Conservation (phyloP, 352 stramenopile genomes). For the Phytophthora fragariae region DNA sequence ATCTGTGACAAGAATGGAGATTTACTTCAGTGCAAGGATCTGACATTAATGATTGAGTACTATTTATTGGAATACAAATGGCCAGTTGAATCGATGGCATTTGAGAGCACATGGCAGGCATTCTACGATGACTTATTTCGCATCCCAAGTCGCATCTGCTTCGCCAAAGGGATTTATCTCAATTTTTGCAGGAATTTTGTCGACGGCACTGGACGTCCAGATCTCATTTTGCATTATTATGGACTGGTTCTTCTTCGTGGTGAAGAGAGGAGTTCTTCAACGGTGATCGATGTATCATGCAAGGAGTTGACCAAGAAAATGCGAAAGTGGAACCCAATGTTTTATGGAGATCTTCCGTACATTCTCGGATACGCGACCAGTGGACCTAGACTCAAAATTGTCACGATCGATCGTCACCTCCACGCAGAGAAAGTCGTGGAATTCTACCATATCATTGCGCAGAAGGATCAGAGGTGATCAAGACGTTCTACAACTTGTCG, state of each 20-base stretch:
- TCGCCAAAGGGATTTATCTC: not conserved
- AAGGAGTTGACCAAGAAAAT: not conserved
- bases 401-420: not conserved
- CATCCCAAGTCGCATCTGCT: not conserved
- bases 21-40: not conserved
- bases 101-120: not conserved
- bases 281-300: not conserved
- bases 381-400: not conserved
- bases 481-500: not conserved
- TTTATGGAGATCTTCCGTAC: not conserved
- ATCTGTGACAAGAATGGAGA: not conserved
- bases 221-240: not conserved
- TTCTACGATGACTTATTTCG: not conserved
- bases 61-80: too few relatives aligned
- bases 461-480: not conserved
- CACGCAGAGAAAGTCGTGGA: not conserved
- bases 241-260: not conserved
- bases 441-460: not conserved
- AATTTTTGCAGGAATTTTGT: not conserved
- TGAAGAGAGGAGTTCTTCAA: not conserved
- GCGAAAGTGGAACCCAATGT: not conserved
- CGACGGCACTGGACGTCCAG: not conserved
- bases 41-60: not conserved
- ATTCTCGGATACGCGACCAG: not conserved
- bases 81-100: not conserved